Conservation (phyloP, 345 rosid species). For the Tarenaya hassleriana region DNA sequence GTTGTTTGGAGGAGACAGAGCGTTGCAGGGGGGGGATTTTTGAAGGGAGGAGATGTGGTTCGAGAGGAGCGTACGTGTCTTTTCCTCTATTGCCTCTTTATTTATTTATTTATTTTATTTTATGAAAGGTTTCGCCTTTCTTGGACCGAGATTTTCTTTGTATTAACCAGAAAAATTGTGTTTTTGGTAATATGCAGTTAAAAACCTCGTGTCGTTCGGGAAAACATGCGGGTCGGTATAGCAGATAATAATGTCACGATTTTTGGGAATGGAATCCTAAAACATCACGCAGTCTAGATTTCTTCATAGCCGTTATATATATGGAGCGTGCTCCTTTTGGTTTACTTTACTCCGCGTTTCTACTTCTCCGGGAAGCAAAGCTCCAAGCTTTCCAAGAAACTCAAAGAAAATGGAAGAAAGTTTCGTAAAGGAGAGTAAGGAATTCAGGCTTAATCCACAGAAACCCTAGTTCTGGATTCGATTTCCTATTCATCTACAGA, state of each 20-base stretch:
- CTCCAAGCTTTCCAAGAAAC: constrained; percentile 13
- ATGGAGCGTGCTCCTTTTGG: background rate
- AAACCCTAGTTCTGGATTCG: constrained; percentile 18
- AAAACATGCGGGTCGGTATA: too few relatives aligned
- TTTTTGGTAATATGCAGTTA: too few relatives aligned
- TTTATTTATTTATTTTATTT: background rate
- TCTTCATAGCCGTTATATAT: constrained; percentile 3
- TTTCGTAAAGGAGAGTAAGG: constrained; percentile 9
- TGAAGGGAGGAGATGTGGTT: constrained; percentile 50
- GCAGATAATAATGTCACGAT: constrained; percentile 2
- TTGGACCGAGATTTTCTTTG: too few relatives aligned
- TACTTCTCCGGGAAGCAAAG: constrained; percentile 11
- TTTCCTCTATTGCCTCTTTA: constrained; percentile 22
- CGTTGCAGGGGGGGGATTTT: background rate
- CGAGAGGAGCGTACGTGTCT: constrained; percentile 44
- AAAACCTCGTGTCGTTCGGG: too few relatives aligned
- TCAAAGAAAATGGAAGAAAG: constrained; percentile 1
- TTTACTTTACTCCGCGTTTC: constrained; percentile 5
- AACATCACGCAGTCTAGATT: constrained; percentile 21
- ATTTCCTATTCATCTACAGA: constrained; percentile 1
- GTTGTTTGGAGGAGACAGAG: constrained; percentile 5
- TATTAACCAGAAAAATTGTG: too few relatives aligned
- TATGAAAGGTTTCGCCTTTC: too few relatives aligned
- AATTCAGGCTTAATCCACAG: constrained; percentile 8
- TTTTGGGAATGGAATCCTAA: background rate